phyloP scores from a whole-genome alignment of 352 stramenopile species.

The Phytopythium ostracodes region DNA sequence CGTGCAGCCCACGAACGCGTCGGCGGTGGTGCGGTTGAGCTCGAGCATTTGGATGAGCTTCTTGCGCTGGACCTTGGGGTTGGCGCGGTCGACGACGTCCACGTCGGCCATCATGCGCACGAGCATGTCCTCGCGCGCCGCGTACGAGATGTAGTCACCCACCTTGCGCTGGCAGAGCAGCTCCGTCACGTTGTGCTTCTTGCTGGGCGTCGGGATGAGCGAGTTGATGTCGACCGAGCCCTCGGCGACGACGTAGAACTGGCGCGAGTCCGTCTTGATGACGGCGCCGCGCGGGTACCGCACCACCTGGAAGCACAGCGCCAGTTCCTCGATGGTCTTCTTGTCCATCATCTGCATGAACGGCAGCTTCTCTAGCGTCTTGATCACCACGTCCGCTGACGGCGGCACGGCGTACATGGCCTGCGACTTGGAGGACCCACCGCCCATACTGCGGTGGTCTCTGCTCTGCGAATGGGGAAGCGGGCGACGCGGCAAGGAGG shows the following conservation, averaged over 20 bases:
- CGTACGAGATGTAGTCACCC: constrained; percentile 59
- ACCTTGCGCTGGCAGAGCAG: constrained; percentile 51
- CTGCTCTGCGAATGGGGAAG: no score
- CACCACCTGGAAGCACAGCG: constrained; percentile 49
- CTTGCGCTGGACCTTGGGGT: constrained; percentile 27
- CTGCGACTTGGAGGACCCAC: constrained; percentile 6
- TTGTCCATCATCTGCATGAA: constrained; percentile 71
- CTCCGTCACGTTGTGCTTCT: constrained; percentile 49
- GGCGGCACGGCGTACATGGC: constrained; percentile 4
- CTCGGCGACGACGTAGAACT: constrained; percentile 57
- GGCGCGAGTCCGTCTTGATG: constrained; percentile 46
- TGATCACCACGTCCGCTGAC: constrained; percentile 22
- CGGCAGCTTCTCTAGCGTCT: constrained; percentile 46
- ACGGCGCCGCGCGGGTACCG: constrained; percentile 35
- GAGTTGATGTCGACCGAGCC: constrained; percentile 55
- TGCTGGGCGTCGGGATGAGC: constrained; percentile 31
- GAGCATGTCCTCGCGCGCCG: constrained; percentile 41
- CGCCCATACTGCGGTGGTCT: no score
- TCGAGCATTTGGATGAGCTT: constrained; percentile 58
- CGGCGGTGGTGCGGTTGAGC: constrained; percentile 50
- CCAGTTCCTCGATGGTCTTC: constrained; percentile 41
- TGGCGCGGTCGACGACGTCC: constrained; percentile 13
- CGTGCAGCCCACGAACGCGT: constrained; percentile 47
- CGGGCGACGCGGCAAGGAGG: no score
- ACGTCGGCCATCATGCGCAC: constrained; percentile 33